Base-by-base conservation (phyloP, 805 yeast species). In the Yamadazyma paraphyllophila region DNA sequence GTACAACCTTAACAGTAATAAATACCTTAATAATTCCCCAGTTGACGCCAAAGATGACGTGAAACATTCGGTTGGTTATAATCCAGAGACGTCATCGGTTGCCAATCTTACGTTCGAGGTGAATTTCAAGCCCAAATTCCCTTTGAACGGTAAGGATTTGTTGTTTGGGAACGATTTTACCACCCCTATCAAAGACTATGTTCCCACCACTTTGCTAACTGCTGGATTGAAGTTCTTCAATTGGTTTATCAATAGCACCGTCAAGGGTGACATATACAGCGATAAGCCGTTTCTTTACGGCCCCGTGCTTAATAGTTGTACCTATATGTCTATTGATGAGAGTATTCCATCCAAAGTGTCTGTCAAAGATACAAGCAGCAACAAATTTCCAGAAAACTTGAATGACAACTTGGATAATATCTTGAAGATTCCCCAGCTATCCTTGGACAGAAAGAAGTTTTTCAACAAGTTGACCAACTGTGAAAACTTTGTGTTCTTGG, bases 81-180 rank as follows among this genome's bases (percentile, higher is more conserved):
- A 27, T 7, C 29, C n/a, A 25, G 36, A 38, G 2, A 11, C 40
- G 2, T 12, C 29, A 2, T 9, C 30, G 12, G 29, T 43, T 11
- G 66, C 71, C 16, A 71, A 70, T 45, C 51, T 71, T 15, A 52
- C 68, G 13, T 52, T 71, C 13, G 53, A 61, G 13, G 58, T 70
- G n/a, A 60, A 62, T 31, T 70, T 78, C 48, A 63, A 55, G 9
- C 85, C 83, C 36, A 63, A 55, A 9, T 45, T 48, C 3, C 67
- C 65, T 15, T 62, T 82, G n/a, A 56, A 54, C 14, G 87, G 85
- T 2, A 68, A 76, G 35, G 71, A 73, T n/a, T 62, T 84, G 34
- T 47, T 79, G n/a, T 83, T 80, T 64, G 90, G 90, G 1, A 84
- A 84, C 57, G 89, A 84, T 55, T 81, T 82, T 57, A 78, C 74